Percentiles rank a stretch among this genome's conserved stretches.
Conservation (phyloP, 768 basidiomycete species). For the Candolleomyces aberdarensis region DNA sequence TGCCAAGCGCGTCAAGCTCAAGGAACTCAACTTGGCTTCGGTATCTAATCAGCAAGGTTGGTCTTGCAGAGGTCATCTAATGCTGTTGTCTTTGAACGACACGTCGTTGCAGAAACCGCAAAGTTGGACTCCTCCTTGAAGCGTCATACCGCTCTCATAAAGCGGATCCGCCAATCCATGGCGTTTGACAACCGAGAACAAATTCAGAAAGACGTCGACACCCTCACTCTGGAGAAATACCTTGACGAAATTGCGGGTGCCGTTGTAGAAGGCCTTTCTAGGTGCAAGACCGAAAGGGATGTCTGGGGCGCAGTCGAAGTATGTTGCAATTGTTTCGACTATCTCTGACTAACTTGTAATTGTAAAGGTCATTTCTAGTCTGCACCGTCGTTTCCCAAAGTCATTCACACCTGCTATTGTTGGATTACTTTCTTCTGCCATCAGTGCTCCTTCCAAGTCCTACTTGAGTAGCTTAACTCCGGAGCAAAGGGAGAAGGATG, state of each 20-base stretch:
- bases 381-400: constrained; percentile 84
- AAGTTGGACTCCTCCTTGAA: constrained; percentile 94
- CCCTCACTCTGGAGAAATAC: constrained; percentile 91
- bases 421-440: constrained; percentile 51
- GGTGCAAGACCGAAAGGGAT: constrained; percentile 92
- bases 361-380: constrained; percentile 75
- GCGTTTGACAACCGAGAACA: constrained; percentile 80
- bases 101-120: constrained; percentile 47
- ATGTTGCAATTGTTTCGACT: constrained; percentile 13
- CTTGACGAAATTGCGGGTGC: constrained; percentile 92
- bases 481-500: constrained; percentile 93
- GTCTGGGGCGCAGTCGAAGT: constrained; percentile 93
- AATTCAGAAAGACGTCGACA: constrained; percentile 89
- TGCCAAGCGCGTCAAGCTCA: constrained; percentile 56
- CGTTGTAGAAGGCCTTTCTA: constrained; percentile 75
- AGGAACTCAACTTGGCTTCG: constrained; percentile 45
- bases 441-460: constrained; percentile 57
- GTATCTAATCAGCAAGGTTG: constrained; percentile 41
- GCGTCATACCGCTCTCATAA: constrained; percentile 93
- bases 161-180: constrained; percentile 85
- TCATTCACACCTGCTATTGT: constrained; percentile 75
- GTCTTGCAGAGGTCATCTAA: neutral
- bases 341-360: constrained; percentile 1
- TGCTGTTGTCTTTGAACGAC: neutral
- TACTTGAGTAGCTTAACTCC: constrained; percentile 53